Conservation (phyloP, 331 rosid species). For the Quercus phellos region DNA sequence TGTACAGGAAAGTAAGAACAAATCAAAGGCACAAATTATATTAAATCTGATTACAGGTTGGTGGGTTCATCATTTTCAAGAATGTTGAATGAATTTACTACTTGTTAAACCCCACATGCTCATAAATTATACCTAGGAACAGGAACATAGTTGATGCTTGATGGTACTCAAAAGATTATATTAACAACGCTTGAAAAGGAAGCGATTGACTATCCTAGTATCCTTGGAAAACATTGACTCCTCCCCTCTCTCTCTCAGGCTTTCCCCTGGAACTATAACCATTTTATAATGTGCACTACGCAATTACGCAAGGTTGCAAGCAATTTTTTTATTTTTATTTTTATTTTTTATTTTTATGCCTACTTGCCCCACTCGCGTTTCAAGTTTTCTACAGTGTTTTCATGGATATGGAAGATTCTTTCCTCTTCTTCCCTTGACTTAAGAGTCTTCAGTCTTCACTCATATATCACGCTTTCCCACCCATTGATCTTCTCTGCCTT, state of each 20-base stretch:
- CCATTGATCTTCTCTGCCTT: too few relatives aligned
- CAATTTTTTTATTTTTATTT: too few relatives aligned
- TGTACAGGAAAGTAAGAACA: too few relatives aligned
- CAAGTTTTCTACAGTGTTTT: slow-evolving; percentile 22
- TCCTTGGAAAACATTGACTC: slow-evolving; percentile 5
- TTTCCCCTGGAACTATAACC: background rate
- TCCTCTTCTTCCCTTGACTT: slow-evolving; percentile 24
- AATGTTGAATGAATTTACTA: slow-evolving; percentile 4
- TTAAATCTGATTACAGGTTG: background rate
- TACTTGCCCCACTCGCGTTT: slow-evolving; percentile 16
- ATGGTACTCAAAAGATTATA: background rate
- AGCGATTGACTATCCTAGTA: slow-evolving; percentile 21
- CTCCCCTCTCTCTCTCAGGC: background rate
- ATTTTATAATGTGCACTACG: slow-evolving; percentile 15
- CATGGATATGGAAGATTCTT: slow-evolving; percentile 7
- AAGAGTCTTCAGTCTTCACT: slow-evolving; percentile 20
- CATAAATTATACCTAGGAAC: slow-evolving; percentile 5
- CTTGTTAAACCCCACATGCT: slow-evolving; percentile 12
- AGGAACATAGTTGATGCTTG: background rate
- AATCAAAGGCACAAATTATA: background rate
- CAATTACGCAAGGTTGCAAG: background rate
- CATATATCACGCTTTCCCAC: background rate
- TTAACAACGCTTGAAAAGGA: slow-evolving; percentile 18
- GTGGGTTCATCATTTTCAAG: background rate
- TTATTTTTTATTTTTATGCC: slow-evolving; percentile 1